Base-by-base conservation (phyloP, 306 rosid genomes). In the Cicer yamashitae region DNA sequence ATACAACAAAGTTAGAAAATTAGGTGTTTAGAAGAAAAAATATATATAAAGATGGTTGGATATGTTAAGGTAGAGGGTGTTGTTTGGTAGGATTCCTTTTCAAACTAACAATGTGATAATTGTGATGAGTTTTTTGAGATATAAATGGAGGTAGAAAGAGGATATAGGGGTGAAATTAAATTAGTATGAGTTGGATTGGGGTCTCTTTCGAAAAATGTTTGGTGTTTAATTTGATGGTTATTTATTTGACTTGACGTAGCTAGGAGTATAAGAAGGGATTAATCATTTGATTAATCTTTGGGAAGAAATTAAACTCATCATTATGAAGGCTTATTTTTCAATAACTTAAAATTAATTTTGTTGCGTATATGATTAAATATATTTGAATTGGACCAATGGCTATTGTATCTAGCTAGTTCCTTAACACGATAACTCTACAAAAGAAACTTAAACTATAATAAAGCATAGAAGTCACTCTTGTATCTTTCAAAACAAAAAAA, bases 31-130 rank as follows among this genome's bases (percentile, higher is more conserved):
- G 37, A 30, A 30, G 37, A 30, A 30, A 30, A 25, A 30, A 30
- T 3, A 30, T 0, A 30, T 30, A 1, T 8, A 8, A 64, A 64
- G 11, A 22, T 44, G 5, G 11, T 13, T 44, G 5, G 43, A 46
- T 30, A 5, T 51, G 67, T 10, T 17, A 62, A 70, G 84, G 73
- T 47, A 25, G 72, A 22, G 74, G 71, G 67, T 73, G 78, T 51
- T 61, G 60, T 73, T 74, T 74, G 81, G 79, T 77, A 65, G 79
- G 83, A 78, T 80, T 78, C 54, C 46, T 85, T 70, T 50, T 75
- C 81, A 37, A 70, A 77, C 10, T 81, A 17, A 73, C 75, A 70
- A 65, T 41, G 66, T 60, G 44, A 60, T 60, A 38, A 25, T 53
- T 67, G 41, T 18, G 85, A 0, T 53, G 67, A 51, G 86, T 3